Percentiles rank a stretch among this genome's conserved stretches.
These are phyloP conservation scores for Colletotrichum shisoi DNA, from an alignment of 2,329 filamentous ascomycete genomes.

Conservation along the genomic window DNA sequence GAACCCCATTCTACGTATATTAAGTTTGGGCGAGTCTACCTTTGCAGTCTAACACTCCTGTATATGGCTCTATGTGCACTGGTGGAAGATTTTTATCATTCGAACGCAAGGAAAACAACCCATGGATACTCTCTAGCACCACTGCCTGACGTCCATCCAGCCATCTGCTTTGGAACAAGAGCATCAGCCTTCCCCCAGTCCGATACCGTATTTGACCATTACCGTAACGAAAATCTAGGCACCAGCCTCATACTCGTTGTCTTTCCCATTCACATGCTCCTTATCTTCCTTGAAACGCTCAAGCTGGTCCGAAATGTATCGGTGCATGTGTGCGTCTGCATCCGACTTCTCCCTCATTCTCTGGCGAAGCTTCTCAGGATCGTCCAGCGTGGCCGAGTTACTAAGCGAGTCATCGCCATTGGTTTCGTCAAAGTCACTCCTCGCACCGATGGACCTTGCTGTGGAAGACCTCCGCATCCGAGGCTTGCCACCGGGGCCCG, in stretches of 20 bases:
- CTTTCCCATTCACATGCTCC: slow-evolving; percentile 44
- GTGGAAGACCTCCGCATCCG: slow-evolving; percentile 80
- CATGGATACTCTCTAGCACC: not conserved
- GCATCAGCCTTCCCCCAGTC: not conserved
- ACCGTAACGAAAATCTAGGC: slow-evolving; percentile 2
- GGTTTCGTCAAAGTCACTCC: slow-evolving; percentile 76
- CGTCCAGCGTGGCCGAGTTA: slow-evolving; percentile 32
- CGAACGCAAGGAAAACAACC: slow-evolving; percentile 26
- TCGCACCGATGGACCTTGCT: slow-evolving; percentile 80
- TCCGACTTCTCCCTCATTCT: slow-evolving; percentile 58
- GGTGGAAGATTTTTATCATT: slow-evolving; percentile 8
- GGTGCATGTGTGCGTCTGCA: slow-evolving; percentile 75
- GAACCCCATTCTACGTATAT: slow-evolving; percentile 16
- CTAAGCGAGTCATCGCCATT: slow-evolving; percentile 54
- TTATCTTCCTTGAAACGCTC: slow-evolving; percentile 65
- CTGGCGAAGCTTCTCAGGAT: slow-evolving; percentile 56
- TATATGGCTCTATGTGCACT: slow-evolving; percentile 35
- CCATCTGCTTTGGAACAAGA: not conserved
- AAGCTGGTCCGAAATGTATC: slow-evolving; percentile 84
- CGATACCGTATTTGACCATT: not conserved
- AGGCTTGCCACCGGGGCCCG: slow-evolving; percentile 49
- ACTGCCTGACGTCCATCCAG: not conserved
- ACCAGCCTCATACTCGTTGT: slow-evolving; percentile 59
- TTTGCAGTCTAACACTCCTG: slow-evolving; percentile 31
- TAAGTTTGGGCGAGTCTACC: slow-evolving; percentile 14